phyloP scores from a whole-genome alignment of 164 flowering plant species.

The Malania oleifera region DNA sequence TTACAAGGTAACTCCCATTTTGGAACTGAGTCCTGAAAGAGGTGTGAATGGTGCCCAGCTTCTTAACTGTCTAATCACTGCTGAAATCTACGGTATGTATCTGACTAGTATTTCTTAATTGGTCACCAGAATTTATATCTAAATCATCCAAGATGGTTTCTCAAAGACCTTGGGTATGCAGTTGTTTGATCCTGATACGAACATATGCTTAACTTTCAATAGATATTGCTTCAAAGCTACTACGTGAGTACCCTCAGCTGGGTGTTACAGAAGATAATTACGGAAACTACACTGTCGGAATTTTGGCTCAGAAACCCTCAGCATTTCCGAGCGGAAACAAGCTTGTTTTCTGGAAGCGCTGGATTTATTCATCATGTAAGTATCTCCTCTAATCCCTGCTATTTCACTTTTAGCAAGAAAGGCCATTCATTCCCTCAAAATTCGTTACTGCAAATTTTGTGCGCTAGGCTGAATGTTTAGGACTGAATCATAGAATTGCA shows the following conservation, averaged over 20 bases:
- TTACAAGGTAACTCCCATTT: conserved; percentile 12
- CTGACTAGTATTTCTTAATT: too few species aligned
- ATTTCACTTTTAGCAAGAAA: too few species aligned
- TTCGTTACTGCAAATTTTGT: too few species aligned
- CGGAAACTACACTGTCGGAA: conserved; percentile 1
- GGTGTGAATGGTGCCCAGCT: conserved; percentile 21
- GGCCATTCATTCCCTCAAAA: too few species aligned
- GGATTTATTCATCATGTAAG: conserved; percentile 15
- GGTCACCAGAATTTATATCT: too few species aligned
- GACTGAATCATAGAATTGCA: too few species aligned
- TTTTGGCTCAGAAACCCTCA: conserved; percentile 15
- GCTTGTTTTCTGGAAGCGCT: conserved; percentile 7
- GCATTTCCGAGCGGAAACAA: conserved; percentile 17
- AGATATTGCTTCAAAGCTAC: conserved; percentile 28
- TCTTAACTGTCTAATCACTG: conserved; percentile 11
- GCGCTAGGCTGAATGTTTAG: too few species aligned
- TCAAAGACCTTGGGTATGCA: too few species aligned
- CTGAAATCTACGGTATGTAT: conserved; percentile 13
- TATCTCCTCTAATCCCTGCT: not conserved
- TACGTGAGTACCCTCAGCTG: conserved; percentile 14
- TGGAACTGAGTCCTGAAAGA: conserved; percentile 14
- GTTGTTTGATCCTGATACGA: too few species aligned
- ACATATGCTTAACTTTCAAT: too few species aligned
- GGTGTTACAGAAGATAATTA: conserved; percentile 14
- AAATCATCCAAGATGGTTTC: too few species aligned